These are phyloP conservation scores for Penicillium sp. DNA, from an alignment of 2,329 filamentous ascomycete species.

Conservation along the genomic window DNA sequence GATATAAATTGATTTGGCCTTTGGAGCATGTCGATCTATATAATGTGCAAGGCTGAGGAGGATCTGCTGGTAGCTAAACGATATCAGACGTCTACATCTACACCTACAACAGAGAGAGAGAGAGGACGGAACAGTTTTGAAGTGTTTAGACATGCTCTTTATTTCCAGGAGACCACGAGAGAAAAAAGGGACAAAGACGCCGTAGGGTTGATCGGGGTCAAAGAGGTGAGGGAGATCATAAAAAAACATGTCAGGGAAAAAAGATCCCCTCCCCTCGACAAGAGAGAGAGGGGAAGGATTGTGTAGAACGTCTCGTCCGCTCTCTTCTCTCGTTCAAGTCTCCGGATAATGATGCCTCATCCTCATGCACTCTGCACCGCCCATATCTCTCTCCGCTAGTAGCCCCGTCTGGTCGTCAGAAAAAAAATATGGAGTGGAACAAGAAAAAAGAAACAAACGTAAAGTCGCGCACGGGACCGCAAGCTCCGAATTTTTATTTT, in stretches of 20 bases:
- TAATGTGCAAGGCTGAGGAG: neutral
- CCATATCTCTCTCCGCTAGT: constrained; percentile 27
- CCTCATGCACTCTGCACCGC: constrained; percentile 24
- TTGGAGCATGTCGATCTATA: neutral
- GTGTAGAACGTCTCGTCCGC: constrained; percentile 22
- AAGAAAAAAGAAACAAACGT: constrained; percentile 30
- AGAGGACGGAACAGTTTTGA: constrained; percentile 20
- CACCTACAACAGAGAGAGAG: constrained; percentile 11
- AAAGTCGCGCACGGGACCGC: constrained; percentile 28
- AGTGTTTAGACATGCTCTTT: constrained; percentile 33
- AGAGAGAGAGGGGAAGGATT: constrained; percentile 11
- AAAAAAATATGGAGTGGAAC: constrained; percentile 23
- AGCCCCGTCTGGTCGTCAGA: constrained; percentile 32
- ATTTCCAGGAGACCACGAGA: constrained; percentile 34
- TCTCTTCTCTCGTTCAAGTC: constrained; percentile 27
- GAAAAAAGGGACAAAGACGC: constrained; percentile 29
- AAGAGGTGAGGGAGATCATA: constrained; percentile 29
- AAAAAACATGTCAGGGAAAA: constrained; percentile 23
- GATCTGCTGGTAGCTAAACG: neutral
- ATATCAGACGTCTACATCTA: constrained; percentile 5
- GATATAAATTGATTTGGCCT: neutral
- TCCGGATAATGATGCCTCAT: constrained; percentile 21
- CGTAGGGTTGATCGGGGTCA: constrained; percentile 27
- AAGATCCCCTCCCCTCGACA: constrained; percentile 17
- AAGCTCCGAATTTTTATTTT: constrained; percentile 30